Evolutionary conservation across 75 land plant species (phyloP).

Genomic region (Larix kaempferi): DNA sequence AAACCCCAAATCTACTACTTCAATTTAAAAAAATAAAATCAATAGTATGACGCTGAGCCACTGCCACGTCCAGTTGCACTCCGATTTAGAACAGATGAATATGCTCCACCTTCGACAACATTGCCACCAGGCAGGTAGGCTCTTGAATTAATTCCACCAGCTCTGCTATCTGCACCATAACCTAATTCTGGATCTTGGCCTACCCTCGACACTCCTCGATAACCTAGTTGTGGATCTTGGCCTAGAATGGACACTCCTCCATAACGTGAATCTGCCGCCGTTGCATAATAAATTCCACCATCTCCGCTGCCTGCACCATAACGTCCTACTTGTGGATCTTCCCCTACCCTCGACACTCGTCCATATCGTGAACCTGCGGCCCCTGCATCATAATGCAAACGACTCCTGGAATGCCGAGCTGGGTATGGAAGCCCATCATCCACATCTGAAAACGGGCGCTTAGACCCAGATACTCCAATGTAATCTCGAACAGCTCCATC

Average conservation of each 20-base stretch:
- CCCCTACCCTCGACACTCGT: no score
- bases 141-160: not conserved
- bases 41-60: not conserved
- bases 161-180: not conserved
- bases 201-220: no score
- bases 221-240: no score
- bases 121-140: no score
- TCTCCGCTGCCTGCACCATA: no score
- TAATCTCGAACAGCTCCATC: slow-evolving; percentile 8
- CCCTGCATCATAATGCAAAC: not conserved
- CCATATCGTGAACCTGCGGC: not conserved
- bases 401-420: not conserved
- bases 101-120: not conserved
- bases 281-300: no score
- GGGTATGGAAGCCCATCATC: not conserved
- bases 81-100: not conserved
- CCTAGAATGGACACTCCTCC: no score
- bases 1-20: no score
- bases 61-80: not conserved
- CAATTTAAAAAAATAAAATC: no score
- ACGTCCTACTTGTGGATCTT: no score
- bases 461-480: not conserved
- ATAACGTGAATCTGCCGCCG: no score
- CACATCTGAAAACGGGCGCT: slow-evolving; percentile 12
- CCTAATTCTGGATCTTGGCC: not conserved